These are phyloP conservation scores for Tieghemostelium lacteum DNA, from an alignment of 78 protist genomes.

Conservation along the genomic window DNA sequence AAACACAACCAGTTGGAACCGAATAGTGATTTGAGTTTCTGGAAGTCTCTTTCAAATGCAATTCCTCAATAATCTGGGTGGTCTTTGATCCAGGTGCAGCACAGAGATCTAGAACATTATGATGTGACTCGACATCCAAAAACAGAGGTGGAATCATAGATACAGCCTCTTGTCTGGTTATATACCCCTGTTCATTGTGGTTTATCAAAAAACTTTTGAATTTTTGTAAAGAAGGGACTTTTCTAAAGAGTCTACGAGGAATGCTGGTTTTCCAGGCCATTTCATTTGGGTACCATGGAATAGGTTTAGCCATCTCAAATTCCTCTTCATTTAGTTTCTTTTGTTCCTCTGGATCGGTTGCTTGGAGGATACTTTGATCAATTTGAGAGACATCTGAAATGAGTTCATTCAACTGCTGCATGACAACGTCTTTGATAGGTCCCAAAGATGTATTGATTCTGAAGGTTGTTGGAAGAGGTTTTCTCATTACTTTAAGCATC, in stretches of 20 bases:
- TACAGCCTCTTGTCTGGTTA: conserved; percentile 86
- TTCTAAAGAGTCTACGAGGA: conserved; percentile 53
- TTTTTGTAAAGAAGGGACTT: conserved; percentile 21
- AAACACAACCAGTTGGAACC: conserved; percentile 77
- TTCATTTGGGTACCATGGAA: conserved; percentile 76
- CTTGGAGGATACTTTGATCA: too few relatives aligned
- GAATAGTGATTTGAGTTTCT: neutral
- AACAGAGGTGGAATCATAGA: conserved; percentile 85
- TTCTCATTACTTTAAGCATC: conserved; percentile 39
- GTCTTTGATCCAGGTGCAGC: conserved; percentile 99
- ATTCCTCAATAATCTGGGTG: conserved; percentile 93
- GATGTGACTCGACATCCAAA: conserved; percentile 65
- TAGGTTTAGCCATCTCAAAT: conserved; percentile 13
- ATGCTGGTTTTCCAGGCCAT: conserved; percentile 75
- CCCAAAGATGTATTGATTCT: conserved; percentile 58
- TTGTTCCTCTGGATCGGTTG: too few relatives aligned
- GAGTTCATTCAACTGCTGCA: conserved; percentile 16
- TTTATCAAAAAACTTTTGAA: conserved; percentile 62
- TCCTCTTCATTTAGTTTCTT: too few relatives aligned
- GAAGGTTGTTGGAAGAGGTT: conserved; percentile 80
- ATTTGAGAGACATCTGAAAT: neutral
- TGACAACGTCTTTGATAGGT: conserved; percentile 2
- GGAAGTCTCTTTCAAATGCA: conserved; percentile 24
- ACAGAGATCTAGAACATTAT: conserved; percentile 96
- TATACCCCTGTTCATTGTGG: conserved; percentile 79